phyloP scores from a whole-genome alignment of 2,329 filamentous ascomycete genomes.

The Didymella exigua region DNA sequence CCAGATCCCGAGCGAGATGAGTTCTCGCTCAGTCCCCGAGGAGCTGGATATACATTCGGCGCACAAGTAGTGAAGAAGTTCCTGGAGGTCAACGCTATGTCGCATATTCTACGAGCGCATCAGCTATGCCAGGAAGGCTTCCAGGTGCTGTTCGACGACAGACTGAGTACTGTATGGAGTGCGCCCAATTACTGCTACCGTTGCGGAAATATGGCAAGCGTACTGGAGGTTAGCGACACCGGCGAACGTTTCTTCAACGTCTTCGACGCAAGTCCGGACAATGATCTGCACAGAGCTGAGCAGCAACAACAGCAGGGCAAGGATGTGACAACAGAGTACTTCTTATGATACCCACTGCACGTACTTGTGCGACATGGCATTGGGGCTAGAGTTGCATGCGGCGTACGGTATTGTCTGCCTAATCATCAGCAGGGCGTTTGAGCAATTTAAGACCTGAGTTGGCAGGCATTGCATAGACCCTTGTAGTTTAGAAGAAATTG shows the following conservation, averaged over 20 bases:
- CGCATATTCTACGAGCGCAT: slow-evolving; percentile 95
- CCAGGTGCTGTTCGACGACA: slow-evolving; percentile 94
- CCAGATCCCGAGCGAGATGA: slow-evolving; percentile 97
- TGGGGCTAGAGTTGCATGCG: slow-evolving; percentile 18
- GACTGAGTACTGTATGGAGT: slow-evolving; percentile 95
- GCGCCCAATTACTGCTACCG: slow-evolving; percentile 79
- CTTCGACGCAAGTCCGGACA: slow-evolving; percentile 95
- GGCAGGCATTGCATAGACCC: background rate
- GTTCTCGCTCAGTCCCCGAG: slow-evolving; percentile 90
- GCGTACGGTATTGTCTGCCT: slow-evolving; percentile 16
- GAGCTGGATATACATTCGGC: slow-evolving; percentile 96
- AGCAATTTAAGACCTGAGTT: background rate
- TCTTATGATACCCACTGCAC: slow-evolving; percentile 59
- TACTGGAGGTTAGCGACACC: slow-evolving; percentile 91
- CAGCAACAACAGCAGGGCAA: slow-evolving; percentile 78
- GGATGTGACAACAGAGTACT: slow-evolving; percentile 70
- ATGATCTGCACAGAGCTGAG: slow-evolving; percentile 83
- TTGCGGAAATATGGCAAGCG: slow-evolving; percentile 96
- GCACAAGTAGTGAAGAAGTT: slow-evolving; percentile 99
- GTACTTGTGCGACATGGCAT: slow-evolving; percentile 19
- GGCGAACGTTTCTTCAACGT: slow-evolving; percentile 97
- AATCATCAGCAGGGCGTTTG: background rate
- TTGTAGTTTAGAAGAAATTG: too few relatives aligned
- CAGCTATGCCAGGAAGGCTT: slow-evolving; percentile 98
- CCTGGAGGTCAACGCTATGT: slow-evolving; percentile 95